Evolutionary conservation across 2,329 filamentous ascomycete species (phyloP).

Genomic region (Fusarium sp.): DNA sequence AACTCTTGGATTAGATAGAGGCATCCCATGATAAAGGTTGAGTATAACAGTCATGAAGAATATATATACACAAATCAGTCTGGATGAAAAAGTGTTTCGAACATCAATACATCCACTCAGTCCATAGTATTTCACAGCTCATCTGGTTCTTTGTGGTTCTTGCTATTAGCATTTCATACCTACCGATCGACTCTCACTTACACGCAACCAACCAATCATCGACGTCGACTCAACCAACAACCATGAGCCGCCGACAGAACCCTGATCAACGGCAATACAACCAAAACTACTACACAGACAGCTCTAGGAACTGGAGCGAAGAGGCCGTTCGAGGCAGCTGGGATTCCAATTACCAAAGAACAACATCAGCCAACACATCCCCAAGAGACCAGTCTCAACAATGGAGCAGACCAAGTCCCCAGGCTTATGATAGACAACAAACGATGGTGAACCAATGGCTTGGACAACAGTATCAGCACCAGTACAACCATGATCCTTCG

Average conservation of each 20-base stretch:
- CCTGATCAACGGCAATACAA: conserved; percentile 16
- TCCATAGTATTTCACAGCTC: conserved; percentile 3
- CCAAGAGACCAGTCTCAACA: conserved; percentile 37
- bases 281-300: conserved; percentile 35
- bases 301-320: conserved; percentile 47
- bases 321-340: conserved; percentile 46
- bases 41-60: conserved; percentile 5
- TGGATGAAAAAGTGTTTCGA: neutral
- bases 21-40: conserved; percentile 29
- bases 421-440: conserved; percentile 36
- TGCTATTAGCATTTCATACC: neutral
- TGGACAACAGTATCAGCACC: conserved; percentile 40
- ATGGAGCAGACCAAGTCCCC: conserved; percentile 28
- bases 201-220: conserved; percentile 28
- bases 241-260: conserved; percentile 42
- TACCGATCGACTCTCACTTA: conserved; percentile 17
- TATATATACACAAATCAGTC: conserved; percentile 23
- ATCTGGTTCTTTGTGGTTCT: neutral
- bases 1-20: conserved; percentile 29
- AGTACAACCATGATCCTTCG: conserved; percentile 36
- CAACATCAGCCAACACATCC: conserved; percentile 37
- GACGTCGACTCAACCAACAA: conserved; percentile 9
- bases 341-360: conserved; percentile 41
- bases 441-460: conserved; percentile 45
- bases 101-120: conserved; percentile 6